These are phyloP conservation scores for Corymbia maculata DNA, from an alignment of 345 rosid genomes.

Conservation along the genomic window DNA sequence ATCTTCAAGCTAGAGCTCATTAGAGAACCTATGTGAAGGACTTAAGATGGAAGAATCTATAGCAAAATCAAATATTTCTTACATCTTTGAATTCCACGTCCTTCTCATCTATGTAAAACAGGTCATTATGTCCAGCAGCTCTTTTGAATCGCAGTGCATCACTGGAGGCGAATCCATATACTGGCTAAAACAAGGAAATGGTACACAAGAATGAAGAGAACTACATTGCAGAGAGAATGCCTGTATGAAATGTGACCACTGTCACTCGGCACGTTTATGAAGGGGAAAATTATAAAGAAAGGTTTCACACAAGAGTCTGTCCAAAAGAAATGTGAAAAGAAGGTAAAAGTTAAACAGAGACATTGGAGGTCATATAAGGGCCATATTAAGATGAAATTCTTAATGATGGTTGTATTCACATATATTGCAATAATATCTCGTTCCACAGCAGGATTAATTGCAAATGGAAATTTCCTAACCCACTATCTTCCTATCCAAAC, in stretches of 20 bases:
- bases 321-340: neutral
- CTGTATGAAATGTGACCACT: neutral
- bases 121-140: conserved; percentile 65
- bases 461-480: neutral
- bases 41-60: neutral
- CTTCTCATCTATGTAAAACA: conserved; percentile 68
- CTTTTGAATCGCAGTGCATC: conserved; percentile 51
- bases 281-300: neutral
- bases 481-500: neutral
- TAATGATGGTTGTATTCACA: neutral
- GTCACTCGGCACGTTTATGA: neutral
- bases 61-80: neutral
- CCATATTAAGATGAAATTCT: neutral
- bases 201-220: neutral
- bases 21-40: neutral
- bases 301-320: neutral
- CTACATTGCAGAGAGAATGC: neutral
- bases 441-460: neutral
- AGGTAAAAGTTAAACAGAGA: too few species aligned
- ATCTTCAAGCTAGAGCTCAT: conserved; percentile 27
- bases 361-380: neutral
- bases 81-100: conserved; percentile 72
- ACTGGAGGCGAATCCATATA: conserved; percentile 54
- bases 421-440: neutral
- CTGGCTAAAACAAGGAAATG: conserved; percentile 33